These are phyloP conservation scores for Syzygium oleosum DNA, from an alignment of 345 rosid genomes.

Conservation along the genomic window DNA sequence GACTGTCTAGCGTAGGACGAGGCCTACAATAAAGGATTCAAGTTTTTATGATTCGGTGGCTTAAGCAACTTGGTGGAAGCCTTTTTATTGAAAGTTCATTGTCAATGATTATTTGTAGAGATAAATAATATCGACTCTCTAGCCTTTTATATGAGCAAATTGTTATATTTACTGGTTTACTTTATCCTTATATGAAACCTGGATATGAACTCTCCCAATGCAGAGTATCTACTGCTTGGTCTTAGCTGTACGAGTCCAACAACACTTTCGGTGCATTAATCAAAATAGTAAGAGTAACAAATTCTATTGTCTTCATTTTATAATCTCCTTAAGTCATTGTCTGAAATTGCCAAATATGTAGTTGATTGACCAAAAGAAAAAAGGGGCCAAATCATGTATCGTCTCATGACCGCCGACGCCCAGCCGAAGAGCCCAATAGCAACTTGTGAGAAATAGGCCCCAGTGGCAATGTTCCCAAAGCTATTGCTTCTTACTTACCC, in stretches of 20 bases:
- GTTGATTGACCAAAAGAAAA: too few relatives aligned
- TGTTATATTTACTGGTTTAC: not conserved
- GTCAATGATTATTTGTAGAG: not conserved
- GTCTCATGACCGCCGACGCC: not conserved
- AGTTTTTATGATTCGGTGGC: not conserved
- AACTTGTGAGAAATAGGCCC: not conserved
- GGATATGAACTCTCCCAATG: accelerated
- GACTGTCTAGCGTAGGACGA: not conserved
- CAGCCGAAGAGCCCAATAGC: not conserved
- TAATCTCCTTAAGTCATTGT: too few relatives aligned
- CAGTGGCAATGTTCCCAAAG: not conserved
- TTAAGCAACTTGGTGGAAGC: not conserved
- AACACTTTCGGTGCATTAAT: not conserved
- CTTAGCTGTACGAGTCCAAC: not conserved
- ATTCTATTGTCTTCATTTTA: too few relatives aligned
- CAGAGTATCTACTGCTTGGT: not conserved
- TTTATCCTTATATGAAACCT: not conserved
- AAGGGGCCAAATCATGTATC: too few relatives aligned
- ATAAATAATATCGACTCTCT: not conserved
- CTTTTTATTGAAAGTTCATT: not conserved
- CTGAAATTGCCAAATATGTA: too few relatives aligned
- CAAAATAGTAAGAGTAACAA: not conserved
- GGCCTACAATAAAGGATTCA: not conserved
- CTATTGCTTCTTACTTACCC: too few relatives aligned
- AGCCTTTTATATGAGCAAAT: not conserved